phyloP scores from a whole-genome alignment of 2,329 filamentous ascomycete species.

The Calonectria crousiana region DNA sequence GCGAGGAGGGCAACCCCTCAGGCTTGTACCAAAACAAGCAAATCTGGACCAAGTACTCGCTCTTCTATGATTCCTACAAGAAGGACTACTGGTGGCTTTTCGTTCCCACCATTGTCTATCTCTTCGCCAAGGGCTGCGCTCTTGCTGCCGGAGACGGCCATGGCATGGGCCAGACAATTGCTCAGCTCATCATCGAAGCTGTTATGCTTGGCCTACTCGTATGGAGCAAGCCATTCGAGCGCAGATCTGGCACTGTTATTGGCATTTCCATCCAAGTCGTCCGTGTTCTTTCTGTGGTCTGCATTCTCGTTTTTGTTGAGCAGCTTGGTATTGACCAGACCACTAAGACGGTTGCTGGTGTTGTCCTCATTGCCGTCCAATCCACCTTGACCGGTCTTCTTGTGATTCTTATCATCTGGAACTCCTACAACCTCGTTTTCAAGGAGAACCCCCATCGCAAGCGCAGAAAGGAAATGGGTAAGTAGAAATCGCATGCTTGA shows the following conservation, averaged over 20 bases:
- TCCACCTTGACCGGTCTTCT: slow-evolving; percentile 84
- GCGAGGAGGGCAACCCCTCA: slow-evolving; percentile 77
- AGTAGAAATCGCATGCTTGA: slow-evolving; percentile 49
- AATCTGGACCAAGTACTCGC: slow-evolving; percentile 93
- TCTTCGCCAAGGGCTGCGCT: slow-evolving; percentile 88
- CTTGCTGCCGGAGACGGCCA: slow-evolving; percentile 89
- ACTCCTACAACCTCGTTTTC: slow-evolving; percentile 85
- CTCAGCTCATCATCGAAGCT: slow-evolving; percentile 84
- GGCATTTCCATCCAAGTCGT: slow-evolving; percentile 93
- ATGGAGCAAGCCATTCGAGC: slow-evolving; percentile 88
- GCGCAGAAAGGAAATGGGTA: slow-evolving; percentile 90
- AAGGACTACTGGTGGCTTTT: slow-evolving; percentile 98
- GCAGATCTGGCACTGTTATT: slow-evolving; percentile 90
- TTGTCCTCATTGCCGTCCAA: slow-evolving; percentile 95
- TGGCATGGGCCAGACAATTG: slow-evolving; percentile 83
- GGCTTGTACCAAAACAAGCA: slow-evolving; percentile 89
- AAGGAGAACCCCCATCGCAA: slow-evolving; percentile 91
- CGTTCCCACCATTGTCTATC: slow-evolving; percentile 88
- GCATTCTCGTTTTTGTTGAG: slow-evolving; percentile 93
- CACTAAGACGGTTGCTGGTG: slow-evolving; percentile 92
- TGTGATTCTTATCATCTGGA: slow-evolving; percentile 89
- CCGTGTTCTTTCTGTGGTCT: slow-evolving; percentile 87
- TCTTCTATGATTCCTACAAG: slow-evolving; percentile 98
- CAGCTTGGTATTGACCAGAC: slow-evolving; percentile 91
- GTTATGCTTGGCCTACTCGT: slow-evolving; percentile 83